These are phyloP conservation scores for Candida sanyaensis DNA, from an alignment of 1,139 yeast species.

Conservation along the genomic window DNA sequence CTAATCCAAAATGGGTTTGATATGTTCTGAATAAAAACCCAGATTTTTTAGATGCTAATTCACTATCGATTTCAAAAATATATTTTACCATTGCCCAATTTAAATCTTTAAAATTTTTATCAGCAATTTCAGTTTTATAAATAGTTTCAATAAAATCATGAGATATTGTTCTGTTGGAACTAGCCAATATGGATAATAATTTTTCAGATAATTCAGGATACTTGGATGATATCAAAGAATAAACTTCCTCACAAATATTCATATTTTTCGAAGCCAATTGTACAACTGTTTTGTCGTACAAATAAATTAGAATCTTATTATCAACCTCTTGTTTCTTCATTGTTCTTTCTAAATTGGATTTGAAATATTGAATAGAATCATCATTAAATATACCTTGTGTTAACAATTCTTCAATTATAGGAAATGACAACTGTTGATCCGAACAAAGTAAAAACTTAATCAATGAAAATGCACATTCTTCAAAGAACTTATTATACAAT, in stretches of 20 bases:
- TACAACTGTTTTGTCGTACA: slow-evolving; percentile 29
- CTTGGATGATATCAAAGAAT: slow-evolving; percentile 32
- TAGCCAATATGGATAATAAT: slow-evolving; percentile 38
- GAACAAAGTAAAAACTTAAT: slow-evolving; percentile 10
- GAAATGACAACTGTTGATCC: not conserved
- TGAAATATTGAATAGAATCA: slow-evolving; percentile 19
- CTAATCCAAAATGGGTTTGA: slow-evolving; percentile 9
- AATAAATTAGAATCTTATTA: slow-evolving; percentile 18
- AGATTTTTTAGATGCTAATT: slow-evolving; percentile 46
- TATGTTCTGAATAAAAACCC: slow-evolving; percentile 24
- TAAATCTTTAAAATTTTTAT: slow-evolving; percentile 15
- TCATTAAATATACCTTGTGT: slow-evolving; percentile 20
- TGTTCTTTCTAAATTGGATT: slow-evolving; percentile 21
- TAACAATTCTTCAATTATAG: slow-evolving; percentile 15
- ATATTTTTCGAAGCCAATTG: slow-evolving; percentile 28
- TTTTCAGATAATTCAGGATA: slow-evolving; percentile 37
- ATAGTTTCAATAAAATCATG: slow-evolving; percentile 43
- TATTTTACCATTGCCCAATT: slow-evolving; percentile 50
- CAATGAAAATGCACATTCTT: slow-evolving; percentile 18
- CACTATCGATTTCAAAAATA: slow-evolving; percentile 51
- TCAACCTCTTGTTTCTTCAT: slow-evolving; percentile 16
- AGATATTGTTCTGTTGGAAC: slow-evolving; percentile 50
- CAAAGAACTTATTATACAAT: slow-evolving; percentile 26
- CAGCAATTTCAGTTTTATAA: slow-evolving; percentile 28
- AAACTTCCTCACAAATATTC: slow-evolving; percentile 45